Conservation (phyloP, 2,329 filamentous ascomycete species). For the Ascochyta pisi region DNA sequence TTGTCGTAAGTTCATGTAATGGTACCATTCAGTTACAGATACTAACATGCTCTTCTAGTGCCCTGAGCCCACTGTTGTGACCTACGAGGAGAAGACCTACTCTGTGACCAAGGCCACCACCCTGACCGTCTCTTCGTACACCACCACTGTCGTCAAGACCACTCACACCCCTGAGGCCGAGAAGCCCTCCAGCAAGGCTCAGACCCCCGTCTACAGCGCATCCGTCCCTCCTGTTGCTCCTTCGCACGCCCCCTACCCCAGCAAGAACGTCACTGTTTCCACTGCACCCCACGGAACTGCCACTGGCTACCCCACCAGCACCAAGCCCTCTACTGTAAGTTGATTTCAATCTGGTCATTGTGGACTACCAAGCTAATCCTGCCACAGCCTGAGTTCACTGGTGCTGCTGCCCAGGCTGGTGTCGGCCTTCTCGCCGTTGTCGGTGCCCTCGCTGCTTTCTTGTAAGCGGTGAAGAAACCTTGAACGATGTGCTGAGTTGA, state of each 20-base stretch:
- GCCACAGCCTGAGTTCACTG: slow-evolving; percentile 54
- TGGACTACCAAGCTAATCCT: slow-evolving; percentile 13
- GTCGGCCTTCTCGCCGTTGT: slow-evolving; percentile 61
- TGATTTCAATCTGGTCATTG: not conserved
- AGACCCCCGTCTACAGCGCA: slow-evolving; percentile 19
- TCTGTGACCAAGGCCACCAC: slow-evolving; percentile 13
- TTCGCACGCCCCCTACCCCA: slow-evolving; percentile 25
- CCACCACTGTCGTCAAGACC: slow-evolving; percentile 25
- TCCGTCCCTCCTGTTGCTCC: slow-evolving; percentile 24
- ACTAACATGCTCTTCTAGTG: no score
- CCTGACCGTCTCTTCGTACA: slow-evolving; percentile 7
- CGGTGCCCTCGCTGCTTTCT: slow-evolving; percentile 55
- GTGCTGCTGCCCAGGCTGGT: slow-evolving; percentile 60
- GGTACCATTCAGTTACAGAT: no score
- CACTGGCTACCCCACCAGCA: slow-evolving; percentile 38
- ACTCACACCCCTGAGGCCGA: slow-evolving; percentile 23
- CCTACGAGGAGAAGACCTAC: slow-evolving; percentile 28
- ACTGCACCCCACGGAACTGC: slow-evolving; percentile 28
- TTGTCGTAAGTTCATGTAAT: slow-evolving; percentile 5
- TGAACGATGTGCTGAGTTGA: slow-evolving; percentile 21
- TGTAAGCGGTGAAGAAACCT: slow-evolving; percentile 40
- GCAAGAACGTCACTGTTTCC: slow-evolving; percentile 33
- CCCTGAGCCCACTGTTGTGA: not conserved
- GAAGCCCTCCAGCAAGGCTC: slow-evolving; percentile 22
- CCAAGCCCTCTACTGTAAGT: slow-evolving; percentile 28